Conservation (phyloP, 768 basidiomycete species). For the Inosperma sp. region DNA sequence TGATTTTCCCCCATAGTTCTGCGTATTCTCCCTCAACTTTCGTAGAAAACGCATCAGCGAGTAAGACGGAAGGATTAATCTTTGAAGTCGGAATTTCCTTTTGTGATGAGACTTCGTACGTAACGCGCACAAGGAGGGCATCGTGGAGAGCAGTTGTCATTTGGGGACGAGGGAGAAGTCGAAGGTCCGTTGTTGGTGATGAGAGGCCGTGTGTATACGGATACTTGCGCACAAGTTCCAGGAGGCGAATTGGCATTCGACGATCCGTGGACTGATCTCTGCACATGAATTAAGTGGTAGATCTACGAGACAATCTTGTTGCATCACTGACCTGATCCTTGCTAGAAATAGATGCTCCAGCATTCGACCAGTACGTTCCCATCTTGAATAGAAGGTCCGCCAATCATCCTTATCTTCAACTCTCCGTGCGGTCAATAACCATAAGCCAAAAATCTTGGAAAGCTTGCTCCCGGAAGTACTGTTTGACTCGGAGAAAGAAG, state of each 20-base stretch:
- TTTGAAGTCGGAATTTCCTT: conserved; percentile 39
- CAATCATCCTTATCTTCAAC: conserved; percentile 53
- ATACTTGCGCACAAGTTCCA: conserved; percentile 66
- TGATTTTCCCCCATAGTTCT: conserved; percentile 54
- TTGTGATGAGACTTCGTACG: conserved; percentile 46
- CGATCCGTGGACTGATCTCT: conserved; percentile 56
- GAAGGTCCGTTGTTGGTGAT: conserved; percentile 31
- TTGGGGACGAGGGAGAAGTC: conserved; percentile 44
- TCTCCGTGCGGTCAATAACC: conserved; percentile 55
- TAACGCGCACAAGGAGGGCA: conserved; percentile 64
- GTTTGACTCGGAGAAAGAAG: conserved; percentile 67
- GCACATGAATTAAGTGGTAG: conserved; percentile 5
- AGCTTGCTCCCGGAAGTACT: conserved; percentile 76
- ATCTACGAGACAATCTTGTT: neutral
- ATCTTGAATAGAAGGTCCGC: conserved; percentile 62
- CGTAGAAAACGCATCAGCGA: conserved; percentile 57
- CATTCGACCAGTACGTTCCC: conserved; percentile 69
- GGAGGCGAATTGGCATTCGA: conserved; percentile 63
- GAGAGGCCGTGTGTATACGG: conserved; percentile 45
- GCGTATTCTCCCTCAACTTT: conserved; percentile 30
- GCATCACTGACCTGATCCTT: conserved; percentile 54
- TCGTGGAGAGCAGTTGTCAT: conserved; percentile 63
- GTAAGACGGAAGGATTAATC: conserved; percentile 47
- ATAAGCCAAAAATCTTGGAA: conserved; percentile 66
- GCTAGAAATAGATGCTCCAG: conserved; percentile 76